Conservation (phyloP, 1,284 basidiomycete species). For the Schizophyllum commune region DNA sequence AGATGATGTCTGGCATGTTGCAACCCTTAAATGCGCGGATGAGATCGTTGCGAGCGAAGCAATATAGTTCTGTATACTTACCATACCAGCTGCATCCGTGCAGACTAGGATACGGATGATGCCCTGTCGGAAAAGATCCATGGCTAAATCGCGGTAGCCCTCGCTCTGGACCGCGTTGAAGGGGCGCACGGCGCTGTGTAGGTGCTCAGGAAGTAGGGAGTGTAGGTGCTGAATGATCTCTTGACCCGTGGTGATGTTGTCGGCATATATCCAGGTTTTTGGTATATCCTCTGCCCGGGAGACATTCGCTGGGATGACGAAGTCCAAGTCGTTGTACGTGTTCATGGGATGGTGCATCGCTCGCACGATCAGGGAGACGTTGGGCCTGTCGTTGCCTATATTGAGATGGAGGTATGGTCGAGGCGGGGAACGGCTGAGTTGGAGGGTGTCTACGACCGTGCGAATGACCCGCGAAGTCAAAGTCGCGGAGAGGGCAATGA, state of each 20-base stretch:
- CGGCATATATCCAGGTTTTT: slow-evolving; percentile 21
- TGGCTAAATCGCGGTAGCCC: slow-evolving; percentile 9
- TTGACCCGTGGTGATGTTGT: slow-evolving; percentile 18
- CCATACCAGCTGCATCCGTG: slow-evolving; percentile 30
- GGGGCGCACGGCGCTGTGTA: slow-evolving; percentile 19
- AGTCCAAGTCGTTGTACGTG: slow-evolving; percentile 28
- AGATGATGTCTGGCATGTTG: slow-evolving; percentile 24
- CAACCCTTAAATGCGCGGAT: no score
- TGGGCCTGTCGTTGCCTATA: slow-evolving; percentile 30
- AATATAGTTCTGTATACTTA: slow-evolving; percentile 12
- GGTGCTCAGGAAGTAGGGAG: slow-evolving; percentile 7
- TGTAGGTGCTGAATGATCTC: slow-evolving; percentile 19
- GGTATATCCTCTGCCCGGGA: slow-evolving; percentile 7
- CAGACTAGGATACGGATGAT: slow-evolving; percentile 22
- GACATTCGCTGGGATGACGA: slow-evolving; percentile 28
- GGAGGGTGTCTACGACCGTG: slow-evolving; percentile 26
- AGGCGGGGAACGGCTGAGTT: no score
- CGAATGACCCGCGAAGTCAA: slow-evolving; percentile 22
- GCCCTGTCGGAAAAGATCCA: slow-evolving; percentile 16
- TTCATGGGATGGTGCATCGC: slow-evolving; percentile 29
- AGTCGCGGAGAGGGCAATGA: slow-evolving; percentile 32
- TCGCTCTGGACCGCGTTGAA: slow-evolving; percentile 20
- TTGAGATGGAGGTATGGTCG: no score
- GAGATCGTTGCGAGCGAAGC: no score
- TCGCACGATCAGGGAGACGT: slow-evolving; percentile 29